phyloP scores from a whole-genome alignment of 106 monocot species.

The Ottelia alismoides region DNA sequence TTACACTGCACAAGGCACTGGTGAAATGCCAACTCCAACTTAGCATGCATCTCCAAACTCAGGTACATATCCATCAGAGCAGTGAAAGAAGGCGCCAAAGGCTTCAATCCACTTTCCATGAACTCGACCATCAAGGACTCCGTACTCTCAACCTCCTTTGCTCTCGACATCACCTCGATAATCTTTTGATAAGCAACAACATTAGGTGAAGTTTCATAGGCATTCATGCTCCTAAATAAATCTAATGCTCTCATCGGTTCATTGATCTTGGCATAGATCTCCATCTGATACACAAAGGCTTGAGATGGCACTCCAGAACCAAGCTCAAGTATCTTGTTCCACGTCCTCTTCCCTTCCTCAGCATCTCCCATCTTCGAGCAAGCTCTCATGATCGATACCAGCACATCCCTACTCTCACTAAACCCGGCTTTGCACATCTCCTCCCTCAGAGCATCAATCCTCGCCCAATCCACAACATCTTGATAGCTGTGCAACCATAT shows the following conservation, averaged over 20 bases:
- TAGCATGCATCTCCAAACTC: slow-evolving; percentile 42
- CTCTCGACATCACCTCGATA: slow-evolving; percentile 71
- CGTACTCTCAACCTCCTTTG: slow-evolving; percentile 32
- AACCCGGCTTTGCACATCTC: slow-evolving; percentile 45
- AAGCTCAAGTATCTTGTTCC: slow-evolving; percentile 43
- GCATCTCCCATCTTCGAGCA: slow-evolving; percentile 64
- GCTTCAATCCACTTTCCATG: slow-evolving; percentile 52
- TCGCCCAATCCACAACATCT: slow-evolving; percentile 52
- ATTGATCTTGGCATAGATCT: slow-evolving; percentile 45
- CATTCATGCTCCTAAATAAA: slow-evolving; percentile 58
- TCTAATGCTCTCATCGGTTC: slow-evolving; percentile 74
- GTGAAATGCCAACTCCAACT: slow-evolving; percentile 38
- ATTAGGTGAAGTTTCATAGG: slow-evolving; percentile 13
- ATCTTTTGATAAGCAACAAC: slow-evolving; percentile 69
- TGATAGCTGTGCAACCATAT: slow-evolving; percentile 95
- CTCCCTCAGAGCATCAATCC: slow-evolving; percentile 48
- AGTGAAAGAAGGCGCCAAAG: slow-evolving; percentile 54
- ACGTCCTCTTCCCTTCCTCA: slow-evolving; percentile 51
- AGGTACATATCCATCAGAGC: slow-evolving; percentile 72
- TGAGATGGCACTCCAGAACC: slow-evolving; percentile 42
- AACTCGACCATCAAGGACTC: slow-evolving; percentile 57
- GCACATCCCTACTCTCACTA: slow-evolving; percentile 52
- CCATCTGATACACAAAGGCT: slow-evolving; percentile 77
- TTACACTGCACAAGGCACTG: slow-evolving; percentile 40
- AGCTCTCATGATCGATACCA: slow-evolving; percentile 70